A percentile compares a stretch with the other conserved stretches of the same genome.
Conservation (phyloP, 2,329 filamentous ascomycete species). For the Phyllosticta citribraziliensis region DNA sequence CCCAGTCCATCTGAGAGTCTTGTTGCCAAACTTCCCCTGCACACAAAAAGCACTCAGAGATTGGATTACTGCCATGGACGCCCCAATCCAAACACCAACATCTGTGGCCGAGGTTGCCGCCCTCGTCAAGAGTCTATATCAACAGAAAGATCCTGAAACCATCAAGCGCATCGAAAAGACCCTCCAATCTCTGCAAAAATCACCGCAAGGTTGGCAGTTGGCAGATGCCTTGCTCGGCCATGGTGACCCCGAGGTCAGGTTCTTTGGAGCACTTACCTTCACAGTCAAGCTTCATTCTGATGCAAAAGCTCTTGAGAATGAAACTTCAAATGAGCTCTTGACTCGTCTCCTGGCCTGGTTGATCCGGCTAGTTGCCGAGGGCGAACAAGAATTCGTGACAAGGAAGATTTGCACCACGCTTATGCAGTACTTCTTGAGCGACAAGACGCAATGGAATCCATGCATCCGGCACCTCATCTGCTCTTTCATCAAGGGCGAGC, state of each 20-base stretch:
- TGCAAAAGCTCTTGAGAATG: conserved; percentile 17
- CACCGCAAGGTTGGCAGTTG: conserved; percentile 74
- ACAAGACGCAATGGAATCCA: conserved; percentile 55
- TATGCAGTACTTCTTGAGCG: conserved; percentile 65
- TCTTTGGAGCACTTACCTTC: conserved; percentile 87
- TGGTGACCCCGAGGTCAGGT: conserved; percentile 66
- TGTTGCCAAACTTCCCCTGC: not conserved
- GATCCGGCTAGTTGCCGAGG: conserved; percentile 21
- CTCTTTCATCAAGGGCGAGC: conserved; percentile 43
- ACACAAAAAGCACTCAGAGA: not conserved
- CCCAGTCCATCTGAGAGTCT: not conserved
- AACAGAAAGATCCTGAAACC: conserved; percentile 36
- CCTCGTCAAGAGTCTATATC: conserved; percentile 44
- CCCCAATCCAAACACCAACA: not conserved
- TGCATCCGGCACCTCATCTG: conserved; percentile 56
- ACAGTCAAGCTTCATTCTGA: conserved; percentile 75
- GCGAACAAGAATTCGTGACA: conserved; percentile 42
- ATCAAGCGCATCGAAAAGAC: conserved; percentile 56
- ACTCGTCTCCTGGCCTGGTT: conserved; percentile 52
- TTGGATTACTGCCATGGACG: not conserved
- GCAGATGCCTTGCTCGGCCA: conserved; percentile 65
- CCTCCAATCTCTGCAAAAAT: conserved; percentile 69
- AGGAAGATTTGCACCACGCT: conserved; percentile 71
- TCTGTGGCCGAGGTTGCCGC: conserved; percentile 26
- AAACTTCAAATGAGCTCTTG: conserved; percentile 26